Base-by-base conservation (phyloP, 805 yeast genomes). In the Ogataea methanolica region DNA sequence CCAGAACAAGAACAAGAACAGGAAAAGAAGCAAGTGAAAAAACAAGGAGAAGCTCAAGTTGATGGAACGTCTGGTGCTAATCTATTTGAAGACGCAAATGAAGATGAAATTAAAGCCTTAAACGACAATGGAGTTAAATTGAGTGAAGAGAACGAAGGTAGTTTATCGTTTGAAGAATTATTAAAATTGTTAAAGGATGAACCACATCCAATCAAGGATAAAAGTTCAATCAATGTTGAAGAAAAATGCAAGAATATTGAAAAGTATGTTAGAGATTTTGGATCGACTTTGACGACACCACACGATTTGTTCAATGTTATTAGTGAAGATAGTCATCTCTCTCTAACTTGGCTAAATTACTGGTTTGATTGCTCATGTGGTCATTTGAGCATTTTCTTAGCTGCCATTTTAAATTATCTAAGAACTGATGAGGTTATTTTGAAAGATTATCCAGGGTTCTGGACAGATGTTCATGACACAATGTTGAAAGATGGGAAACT, bases 331-430 rank as follows among this genome's bases (percentile, higher is more conserved):
- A 59, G 63, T 12, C 66, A 66, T 1, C 46, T 65, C 22, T 60
- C 64, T 5, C 43, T 60, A 54, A 56, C 61, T 40, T 65, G 69
- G 69, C 51, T 61, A 23, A 58, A 57, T 37, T 61, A 61, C 42
- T 65, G 69, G 69, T 65, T 60, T 54, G 66, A 62, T 44, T 62
- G 67, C 43, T 62, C 66, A 7, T 63, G 66, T 51, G 68, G 69
- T 41, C 61, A 62, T 52, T 55, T 63, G 34, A 62, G 56, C 36
- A 50, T 61, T 5, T 63, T 64, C 33, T 51, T 61, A 47, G 63
- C 55, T 38, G 65, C 65, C 5, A 61, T 64, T 39, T 48, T 59
- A 19, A 51, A 64, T 45, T 64, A 63, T 43, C 50, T 64, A 23
- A 47, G 58, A 33, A 59, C 61, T 33, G 66, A 62, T 19, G 63